A percentile compares a stretch with the other conserved stretches of the same genome.
Evolutionary conservation across 169 alveolate species (phyloP).

Genomic region (Plasmodium gonderi): DNA sequence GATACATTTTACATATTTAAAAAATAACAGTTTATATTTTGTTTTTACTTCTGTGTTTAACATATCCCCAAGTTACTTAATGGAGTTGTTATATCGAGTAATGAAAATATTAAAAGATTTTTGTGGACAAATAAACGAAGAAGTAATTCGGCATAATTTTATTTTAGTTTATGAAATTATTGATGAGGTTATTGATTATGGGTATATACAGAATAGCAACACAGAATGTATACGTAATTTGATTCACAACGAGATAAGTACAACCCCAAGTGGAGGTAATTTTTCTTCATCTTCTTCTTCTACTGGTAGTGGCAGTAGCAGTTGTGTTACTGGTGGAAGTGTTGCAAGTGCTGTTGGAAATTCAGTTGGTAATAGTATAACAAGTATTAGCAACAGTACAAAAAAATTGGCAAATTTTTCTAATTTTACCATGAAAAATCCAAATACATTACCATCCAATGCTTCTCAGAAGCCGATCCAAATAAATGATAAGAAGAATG

Average conservation of each 20-base stretch:
- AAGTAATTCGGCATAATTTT: conserved; percentile 95
- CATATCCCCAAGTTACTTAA: conserved; percentile 93
- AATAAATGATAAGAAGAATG: conserved; percentile 55
- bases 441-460: conserved; percentile 85
- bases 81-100: conserved; percentile 91
- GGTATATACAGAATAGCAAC: conserved; percentile 95
- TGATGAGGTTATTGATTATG: conserved; percentile 97
- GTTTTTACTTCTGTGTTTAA: conserved; percentile 93
- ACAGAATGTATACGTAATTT: conserved; percentile 93
- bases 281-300: no score
- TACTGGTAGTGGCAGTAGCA: no score
- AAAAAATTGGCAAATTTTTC: conserved; percentile 14
- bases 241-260: conserved; percentile 76
- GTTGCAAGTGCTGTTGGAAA: background rate
- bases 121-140: conserved; percentile 98
- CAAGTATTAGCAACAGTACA: background rate
- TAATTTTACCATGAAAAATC: conserved; percentile 29
- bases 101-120: conserved; percentile 93
- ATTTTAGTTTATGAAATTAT: conserved; percentile 96
- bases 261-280: background rate
- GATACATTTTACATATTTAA: conserved; percentile 88
- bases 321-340: background rate
- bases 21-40: conserved; percentile 89
- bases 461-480: conserved; percentile 88
- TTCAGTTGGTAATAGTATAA: background rate